Base-by-base conservation (phyloP, 2,329 filamentous ascomycete species). In the Calonectria pauciramosa region DNA sequence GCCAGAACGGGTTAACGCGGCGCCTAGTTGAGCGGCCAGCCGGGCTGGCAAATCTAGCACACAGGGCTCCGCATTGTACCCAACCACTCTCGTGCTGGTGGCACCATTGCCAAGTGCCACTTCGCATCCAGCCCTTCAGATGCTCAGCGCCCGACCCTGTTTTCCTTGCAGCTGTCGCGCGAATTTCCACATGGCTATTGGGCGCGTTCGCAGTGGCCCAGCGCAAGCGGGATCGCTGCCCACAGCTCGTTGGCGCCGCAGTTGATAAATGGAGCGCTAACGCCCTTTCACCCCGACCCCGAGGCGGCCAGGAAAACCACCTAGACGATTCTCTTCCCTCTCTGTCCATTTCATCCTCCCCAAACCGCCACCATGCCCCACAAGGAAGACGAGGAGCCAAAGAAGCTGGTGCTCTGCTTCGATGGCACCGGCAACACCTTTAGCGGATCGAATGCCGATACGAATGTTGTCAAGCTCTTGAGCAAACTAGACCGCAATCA, bases 401-500 rank as follows among this genome's bases (percentile, higher is more conserved):
- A 83, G 77, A 88, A 88, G 77, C 84, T 89, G 20, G 81, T 89
- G 7, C 82, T 89, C 16, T 89, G 86, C 79, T 89, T 89, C 67
- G 88, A 89, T 71, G 88, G 88, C 44, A 89, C 88, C 2, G 88
- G 88, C 8, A 89, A 88, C 75, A 84, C 83, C 0, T 89, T 88
- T 74, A 87, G 80, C 13, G 87, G 87, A 10, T 85, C 86, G 65
- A 86, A 87, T 73, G 83, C 86, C 8, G 89, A 91, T 78, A 90
- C 88, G n/a, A 91, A 91, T 68, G 87, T 91, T 2, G 86, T 91
- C 68, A 91, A 90, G 78, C 82, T 91, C 14, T 83, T 87, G 47
- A 83, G 82, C 67, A 87, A 87, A 80, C 77, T 90, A n/a, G 87
- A 90, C 64, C 85, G 88, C 26, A 84, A 86, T 60, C 78, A 85